Evolutionary conservation across 805 yeast species (phyloP).

Genomic region (Yamadazyma takamatsuzukensis): DNA sequence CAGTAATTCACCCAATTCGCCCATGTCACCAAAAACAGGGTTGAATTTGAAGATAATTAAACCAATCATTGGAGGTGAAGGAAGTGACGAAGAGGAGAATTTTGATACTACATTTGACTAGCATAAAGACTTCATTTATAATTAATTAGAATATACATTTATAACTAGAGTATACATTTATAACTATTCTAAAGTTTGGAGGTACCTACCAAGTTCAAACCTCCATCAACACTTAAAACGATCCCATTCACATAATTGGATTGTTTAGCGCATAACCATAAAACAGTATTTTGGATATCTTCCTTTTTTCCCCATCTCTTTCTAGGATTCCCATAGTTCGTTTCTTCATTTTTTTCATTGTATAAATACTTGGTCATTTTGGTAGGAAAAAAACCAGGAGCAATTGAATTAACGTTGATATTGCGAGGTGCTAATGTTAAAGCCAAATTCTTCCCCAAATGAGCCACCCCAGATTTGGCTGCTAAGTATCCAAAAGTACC

Average conservation of each 20-base stretch:
- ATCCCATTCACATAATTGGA: conserved; percentile 59
- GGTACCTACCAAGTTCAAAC: conserved; percentile 39
- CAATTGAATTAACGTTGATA: conserved; percentile 59
- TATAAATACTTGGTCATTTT: conserved; percentile 63
- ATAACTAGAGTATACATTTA: neutral
- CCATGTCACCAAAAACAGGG: conserved; percentile 39
- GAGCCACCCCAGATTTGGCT: conserved; percentile 65
- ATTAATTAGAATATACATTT: too few species aligned
- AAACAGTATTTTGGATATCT: conserved; percentile 50
- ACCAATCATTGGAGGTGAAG: conserved; percentile 55
- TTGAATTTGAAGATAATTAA: conserved; percentile 58
- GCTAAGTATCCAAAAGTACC: conserved; percentile 66
- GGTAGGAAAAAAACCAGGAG: conserved; percentile 69
- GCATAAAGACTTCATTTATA: too few species aligned
- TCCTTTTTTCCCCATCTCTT: conserved; percentile 51
- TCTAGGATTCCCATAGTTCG: conserved; percentile 49
- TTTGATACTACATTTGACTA: conserved; percentile 1
- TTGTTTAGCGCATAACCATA: conserved; percentile 52
- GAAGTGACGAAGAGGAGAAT: conserved; percentile 5
- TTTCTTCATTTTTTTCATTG: conserved; percentile 36
- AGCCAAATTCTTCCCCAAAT: conserved; percentile 55
- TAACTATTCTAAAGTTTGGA: conserved; percentile 6
- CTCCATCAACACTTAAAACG: conserved; percentile 63
- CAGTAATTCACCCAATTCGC: conserved; percentile 4
- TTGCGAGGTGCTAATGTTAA: conserved; percentile 56